These are phyloP conservation scores for Dryas octopetala DNA, from an alignment of 306 rosid genomes.

Conservation along the genomic window DNA sequence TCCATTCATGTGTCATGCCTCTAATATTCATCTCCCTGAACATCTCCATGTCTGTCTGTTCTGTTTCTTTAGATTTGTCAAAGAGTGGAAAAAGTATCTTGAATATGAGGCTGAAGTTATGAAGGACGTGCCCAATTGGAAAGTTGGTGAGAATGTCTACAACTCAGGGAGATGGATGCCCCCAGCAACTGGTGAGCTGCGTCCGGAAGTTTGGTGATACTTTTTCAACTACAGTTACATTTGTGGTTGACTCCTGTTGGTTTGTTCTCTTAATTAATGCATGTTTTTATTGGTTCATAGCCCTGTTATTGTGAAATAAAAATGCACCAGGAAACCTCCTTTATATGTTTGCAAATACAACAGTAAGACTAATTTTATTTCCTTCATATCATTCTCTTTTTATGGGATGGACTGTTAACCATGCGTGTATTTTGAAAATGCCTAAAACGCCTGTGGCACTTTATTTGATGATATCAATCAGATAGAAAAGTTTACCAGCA, in stretches of 20 bases:
- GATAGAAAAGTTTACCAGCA: neutral
- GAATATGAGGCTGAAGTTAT: slow-evolving; percentile 95
- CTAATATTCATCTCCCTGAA: neutral
- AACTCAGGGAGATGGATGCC: slow-evolving; percentile 97
- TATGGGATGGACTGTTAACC: neutral
- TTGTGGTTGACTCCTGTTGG: slow-evolving; percentile 2
- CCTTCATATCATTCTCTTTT: neutral
- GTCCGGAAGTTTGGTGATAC: slow-evolving; percentile 93
- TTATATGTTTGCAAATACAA: slow-evolving; percentile 23
- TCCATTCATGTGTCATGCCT: neutral
- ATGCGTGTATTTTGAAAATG: neutral
- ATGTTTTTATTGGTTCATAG: slow-evolving; percentile 29
- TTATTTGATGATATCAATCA: neutral
- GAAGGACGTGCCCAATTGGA: slow-evolving; percentile 99
- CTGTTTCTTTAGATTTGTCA: slow-evolving; percentile 64
- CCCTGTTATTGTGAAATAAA: slow-evolving; percentile 51
- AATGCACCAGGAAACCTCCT: slow-evolving; percentile 33
- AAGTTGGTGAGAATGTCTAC: slow-evolving; percentile 92
- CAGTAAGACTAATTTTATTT: neutral
- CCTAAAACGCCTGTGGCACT: neutral
- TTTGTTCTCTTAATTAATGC: slow-evolving; percentile 30
- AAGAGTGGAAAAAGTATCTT: slow-evolving; percentile 95
- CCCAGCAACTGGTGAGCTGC: slow-evolving; percentile 90
- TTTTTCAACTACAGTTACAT: slow-evolving; percentile 25
- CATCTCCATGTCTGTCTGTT: neutral